Percentiles rank a stretch among this genome's conserved stretches.
Conservation (phyloP, 2,329 filamentous ascomycete genomes). For the Arthrinium phaeospermum region DNA sequence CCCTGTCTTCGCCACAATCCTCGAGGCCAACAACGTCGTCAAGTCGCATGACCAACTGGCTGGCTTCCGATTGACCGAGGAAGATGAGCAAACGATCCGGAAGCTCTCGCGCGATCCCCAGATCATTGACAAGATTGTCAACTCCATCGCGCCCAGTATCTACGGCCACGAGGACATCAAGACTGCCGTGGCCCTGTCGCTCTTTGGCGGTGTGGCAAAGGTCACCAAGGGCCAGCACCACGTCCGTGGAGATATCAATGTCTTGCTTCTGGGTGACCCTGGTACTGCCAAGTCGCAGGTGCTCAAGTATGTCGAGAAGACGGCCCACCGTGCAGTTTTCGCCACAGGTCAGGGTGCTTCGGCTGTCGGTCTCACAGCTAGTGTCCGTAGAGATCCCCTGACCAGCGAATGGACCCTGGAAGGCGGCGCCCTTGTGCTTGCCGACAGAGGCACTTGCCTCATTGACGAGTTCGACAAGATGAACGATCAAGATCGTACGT, state of each 20-base stretch:
- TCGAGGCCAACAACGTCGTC: constrained; percentile 96
- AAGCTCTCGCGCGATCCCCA: constrained; percentile 86
- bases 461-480: constrained; percentile 99
- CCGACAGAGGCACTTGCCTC: constrained; percentile 91
- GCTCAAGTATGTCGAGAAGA: constrained; percentile 97
- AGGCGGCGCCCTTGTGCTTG: constrained; percentile 92
- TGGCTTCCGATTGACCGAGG: constrained; percentile 92
- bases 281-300: constrained; percentile 98
- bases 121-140: constrained; percentile 90
- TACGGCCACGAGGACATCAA: constrained; percentile 98
- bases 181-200: constrained; percentile 89
- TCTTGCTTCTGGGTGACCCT: constrained; percentile 92
- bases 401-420: constrained; percentile 98
- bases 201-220: constrained; percentile 95
- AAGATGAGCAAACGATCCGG: constrained; percentile 91
- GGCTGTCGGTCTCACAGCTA: constrained; percentile 96
- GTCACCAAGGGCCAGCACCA: constrained; percentile 85
- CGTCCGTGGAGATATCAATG: constrained; percentile 97
- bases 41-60: constrained; percentile 98
- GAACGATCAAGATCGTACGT: constrained; percentile 98
- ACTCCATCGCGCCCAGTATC: constrained; percentile 94
- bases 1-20: constrained; percentile 95
- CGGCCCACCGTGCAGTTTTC: constrained; percentile 94
- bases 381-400: constrained; percentile 91
- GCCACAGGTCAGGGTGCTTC: constrained; percentile 97